Base-by-base conservation (phyloP, 768 basidiomycete species). In the Psilocybe subaeruginosa region DNA sequence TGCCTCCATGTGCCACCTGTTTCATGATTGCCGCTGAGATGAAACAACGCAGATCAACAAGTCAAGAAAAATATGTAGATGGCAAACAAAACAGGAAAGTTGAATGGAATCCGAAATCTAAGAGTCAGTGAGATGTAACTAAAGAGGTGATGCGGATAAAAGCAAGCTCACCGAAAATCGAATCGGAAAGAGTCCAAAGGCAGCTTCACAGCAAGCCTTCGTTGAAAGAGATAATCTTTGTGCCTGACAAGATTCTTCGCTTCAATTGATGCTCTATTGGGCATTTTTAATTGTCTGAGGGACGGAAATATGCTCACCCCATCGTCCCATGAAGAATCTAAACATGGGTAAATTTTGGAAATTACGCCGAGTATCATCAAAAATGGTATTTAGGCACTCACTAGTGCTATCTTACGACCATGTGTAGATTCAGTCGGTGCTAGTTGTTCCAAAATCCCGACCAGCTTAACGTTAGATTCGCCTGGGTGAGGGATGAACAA, bases 161-260 rank as follows among this genome's bases (percentile, higher is more conserved):
- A 58, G 17, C 48, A n/a, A 47, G 69, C 84, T 58, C 68, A 92
- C 91, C 91, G 85, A 75, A 95, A 95, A 72, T 95, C 92, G 68
- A 95, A 93, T 33, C 92, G 83, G 71, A 94, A 93, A 2, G 91
- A 93, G 72, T 95, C 92, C 23, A 91, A 68, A 0, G 90, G 88
- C 12, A 93, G 73, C 39, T 77, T 79, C 41, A 73, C 70, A 2
- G 90, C 90, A 17, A 94, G 84, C 12, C 82, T 84, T 69, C 87
- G 88, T 73, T 90, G 89, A 77, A 89, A 93, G 51, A 94, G 72
- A 74, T 94, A 94, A 70, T 94, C 89, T 67, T 93, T 93, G 73
- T 94, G 92, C 68, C 92, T 93, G 73, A 51, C 1, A 68, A 66
- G 39, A 52, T 41, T 55, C 58, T 63, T 65, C 62, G 58, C 64